These are phyloP conservation scores for Pichia sp. DNA, from an alignment of 1,139 yeast genomes.

Conservation along the genomic window DNA sequence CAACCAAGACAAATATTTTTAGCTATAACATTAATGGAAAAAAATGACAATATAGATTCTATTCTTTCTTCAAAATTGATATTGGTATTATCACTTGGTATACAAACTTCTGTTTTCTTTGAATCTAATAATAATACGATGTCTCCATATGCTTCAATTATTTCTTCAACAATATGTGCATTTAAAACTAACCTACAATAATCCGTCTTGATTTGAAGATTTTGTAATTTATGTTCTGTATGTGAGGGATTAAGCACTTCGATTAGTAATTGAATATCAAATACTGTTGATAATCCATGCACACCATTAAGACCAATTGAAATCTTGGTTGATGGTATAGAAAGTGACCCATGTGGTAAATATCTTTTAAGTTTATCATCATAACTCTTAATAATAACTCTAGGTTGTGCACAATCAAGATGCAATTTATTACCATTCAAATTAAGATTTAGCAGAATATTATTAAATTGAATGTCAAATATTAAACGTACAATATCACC, in stretches of 20 bases:
- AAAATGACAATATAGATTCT: slow-evolving; percentile 29
- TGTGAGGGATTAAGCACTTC: slow-evolving; percentile 34
- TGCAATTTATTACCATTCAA: slow-evolving; percentile 13
- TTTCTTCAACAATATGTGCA: slow-evolving; percentile 35
- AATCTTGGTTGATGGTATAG: slow-evolving; percentile 38
- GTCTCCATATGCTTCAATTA: slow-evolving; percentile 19
- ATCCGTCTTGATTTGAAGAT: slow-evolving; percentile 53
- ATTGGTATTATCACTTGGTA: background rate
- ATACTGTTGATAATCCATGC: slow-evolving; percentile 26
- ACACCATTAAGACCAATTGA: slow-evolving; percentile 20
- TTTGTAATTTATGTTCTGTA: slow-evolving; percentile 30
- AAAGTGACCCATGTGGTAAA: slow-evolving; percentile 36
- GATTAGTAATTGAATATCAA: slow-evolving; percentile 37
- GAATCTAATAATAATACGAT: slow-evolving; percentile 2
- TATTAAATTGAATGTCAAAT: slow-evolving; percentile 4
- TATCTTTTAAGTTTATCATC: slow-evolving; percentile 16
- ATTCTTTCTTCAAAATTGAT: slow-evolving; percentile 9
- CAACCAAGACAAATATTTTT: slow-evolving; percentile 72
- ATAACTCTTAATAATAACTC: slow-evolving; percentile 16
- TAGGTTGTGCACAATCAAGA: slow-evolving; percentile 14
- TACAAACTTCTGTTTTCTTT: background rate
- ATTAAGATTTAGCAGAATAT: background rate
- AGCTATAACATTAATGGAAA: slow-evolving; percentile 53
- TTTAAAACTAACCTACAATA: slow-evolving; percentile 52
- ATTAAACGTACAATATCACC: slow-evolving; percentile 1